phyloP scores from a whole-genome alignment of 2,329 filamentous ascomycete genomes.

The Ophiostoma montium region DNA sequence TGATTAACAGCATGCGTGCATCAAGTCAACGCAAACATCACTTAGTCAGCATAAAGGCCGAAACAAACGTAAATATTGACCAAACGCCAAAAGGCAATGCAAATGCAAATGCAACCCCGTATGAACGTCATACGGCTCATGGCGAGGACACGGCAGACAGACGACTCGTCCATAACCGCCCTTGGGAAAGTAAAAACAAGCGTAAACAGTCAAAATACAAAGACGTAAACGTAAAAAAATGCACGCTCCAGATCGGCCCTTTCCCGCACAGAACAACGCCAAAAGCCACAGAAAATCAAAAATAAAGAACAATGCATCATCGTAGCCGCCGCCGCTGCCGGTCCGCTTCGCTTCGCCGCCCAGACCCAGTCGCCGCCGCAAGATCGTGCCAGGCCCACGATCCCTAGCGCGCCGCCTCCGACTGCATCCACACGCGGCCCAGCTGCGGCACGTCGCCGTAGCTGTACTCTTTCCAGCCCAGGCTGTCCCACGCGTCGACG shows the following conservation, averaged over 20 bases:
- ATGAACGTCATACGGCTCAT: too few relatives aligned
- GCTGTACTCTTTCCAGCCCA: slow-evolving; percentile 12
- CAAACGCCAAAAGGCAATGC: slow-evolving; percentile 11
- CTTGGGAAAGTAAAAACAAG: background rate
- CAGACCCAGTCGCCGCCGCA: too few relatives aligned
- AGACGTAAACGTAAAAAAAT: too few relatives aligned
- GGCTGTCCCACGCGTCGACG: slow-evolving; percentile 12
- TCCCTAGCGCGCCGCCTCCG: slow-evolving; percentile 5
- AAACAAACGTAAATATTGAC: background rate
- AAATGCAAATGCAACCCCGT: background rate
- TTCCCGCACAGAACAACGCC: background rate
- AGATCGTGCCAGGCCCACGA: background rate
- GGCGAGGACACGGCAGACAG: background rate
- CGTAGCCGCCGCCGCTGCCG: background rate
- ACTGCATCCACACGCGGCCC: slow-evolving; percentile 7
- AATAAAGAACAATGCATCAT: background rate
- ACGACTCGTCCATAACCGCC: background rate
- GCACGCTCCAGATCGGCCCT: background rate
- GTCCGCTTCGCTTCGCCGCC: too few relatives aligned
- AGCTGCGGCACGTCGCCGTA: slow-evolving; percentile 2
- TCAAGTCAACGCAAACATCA: too few relatives aligned
- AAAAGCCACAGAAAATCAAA: background rate
- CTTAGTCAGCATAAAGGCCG: background rate
- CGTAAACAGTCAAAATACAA: background rate
- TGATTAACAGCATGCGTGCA: too few relatives aligned